Evolutionary conservation across 108 stramenopile species (phyloP), one percentile per base, ranked within the genome.

Genomic region (Pelagomonas calceolata): DNA sequence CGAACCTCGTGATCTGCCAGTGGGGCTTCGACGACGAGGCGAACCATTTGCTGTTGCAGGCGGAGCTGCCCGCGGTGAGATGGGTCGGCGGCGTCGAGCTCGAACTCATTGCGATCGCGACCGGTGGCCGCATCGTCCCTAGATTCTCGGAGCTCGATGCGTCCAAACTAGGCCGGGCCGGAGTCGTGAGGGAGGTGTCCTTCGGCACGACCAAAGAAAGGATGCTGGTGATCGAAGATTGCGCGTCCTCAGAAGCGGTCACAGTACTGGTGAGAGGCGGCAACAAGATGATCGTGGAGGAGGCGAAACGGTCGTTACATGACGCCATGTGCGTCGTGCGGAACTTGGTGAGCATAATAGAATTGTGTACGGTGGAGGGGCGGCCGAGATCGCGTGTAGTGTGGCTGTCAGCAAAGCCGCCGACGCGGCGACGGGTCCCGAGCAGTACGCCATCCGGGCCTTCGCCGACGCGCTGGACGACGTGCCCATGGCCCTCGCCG

Each of bases 1-100:
- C 98, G 73, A 99, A 96, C 75, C 67, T 93, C 39, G 92, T 94
- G 69, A 87, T 95, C 78, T 96, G 96, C 85, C 97, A 98, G 84
- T 98, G 97, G 99, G 99, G 99, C 51, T 97, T 99, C 75, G 99
- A 99, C 78, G 99, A 99, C 75, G 97, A 98, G 79, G 96, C 96
- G 67, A 98, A 96, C 79, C 95, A 98, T 72, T 81, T 98, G 33
- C 84, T 99, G 37, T 79, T 98, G 43, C 95, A 96, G 78, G 90
- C 92, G 76, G 75, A 89, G 66, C 84, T 95, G 7, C 90, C 94
- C 34, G 94, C 94, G 37, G 94, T 95, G 34, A 88, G 96, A 64
- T 96, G 97, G 95, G 97, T 98, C 3, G 99, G 97, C 65, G 97
- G 97, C 44, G 95, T 97, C 34, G 99, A 99, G 84, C 92, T 99